A percentile compares a stretch with the other conserved stretches of the same genome.
phyloP scores from a whole-genome alignment of 345 rosid genomes.

The Rhizophora apiculata region DNA sequence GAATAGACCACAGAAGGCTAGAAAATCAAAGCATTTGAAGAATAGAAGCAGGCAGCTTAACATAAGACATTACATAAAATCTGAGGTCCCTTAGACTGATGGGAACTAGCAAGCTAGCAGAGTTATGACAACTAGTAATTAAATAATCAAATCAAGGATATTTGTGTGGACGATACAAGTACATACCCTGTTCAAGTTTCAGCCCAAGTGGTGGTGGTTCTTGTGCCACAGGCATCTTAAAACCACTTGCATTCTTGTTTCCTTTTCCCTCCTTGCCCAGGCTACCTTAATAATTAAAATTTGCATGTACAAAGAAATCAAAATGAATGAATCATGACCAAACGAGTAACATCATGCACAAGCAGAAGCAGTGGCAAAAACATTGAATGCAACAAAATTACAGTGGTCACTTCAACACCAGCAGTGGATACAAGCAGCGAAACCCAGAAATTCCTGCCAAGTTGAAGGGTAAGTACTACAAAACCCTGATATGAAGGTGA shows the following conservation, averaged over 20 bases:
- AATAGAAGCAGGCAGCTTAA: neutral
- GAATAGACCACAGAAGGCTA: neutral
- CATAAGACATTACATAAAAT: neutral
- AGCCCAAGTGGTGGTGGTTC: conserved; percentile 58
- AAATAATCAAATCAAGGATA: neutral
- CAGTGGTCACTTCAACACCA: too few species aligned
- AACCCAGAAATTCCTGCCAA: too few species aligned
- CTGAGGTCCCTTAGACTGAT: neutral
- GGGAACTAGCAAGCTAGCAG: neutral
- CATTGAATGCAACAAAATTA: conserved; percentile 1
- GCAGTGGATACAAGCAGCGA: too few species aligned
- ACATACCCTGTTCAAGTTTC: conserved; percentile 55
- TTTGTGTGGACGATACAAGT: neutral
- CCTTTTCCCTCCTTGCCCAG: conserved; percentile 55
- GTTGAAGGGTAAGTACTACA: too few species aligned
- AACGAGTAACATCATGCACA: neutral
- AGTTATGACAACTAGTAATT: neutral
- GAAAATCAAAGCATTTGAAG: neutral
- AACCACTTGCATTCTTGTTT: conserved; percentile 36
- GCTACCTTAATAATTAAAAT: conserved; percentile 27
- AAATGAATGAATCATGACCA: conserved; percentile 5
- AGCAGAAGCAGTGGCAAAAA: neutral
- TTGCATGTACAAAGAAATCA: conserved; percentile 15
- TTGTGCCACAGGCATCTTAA: conserved; percentile 38
- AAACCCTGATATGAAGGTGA: too few species aligned